phyloP scores from a whole-genome alignment of 2,329 filamentous ascomycete species.

The Fusarium papillatum region DNA sequence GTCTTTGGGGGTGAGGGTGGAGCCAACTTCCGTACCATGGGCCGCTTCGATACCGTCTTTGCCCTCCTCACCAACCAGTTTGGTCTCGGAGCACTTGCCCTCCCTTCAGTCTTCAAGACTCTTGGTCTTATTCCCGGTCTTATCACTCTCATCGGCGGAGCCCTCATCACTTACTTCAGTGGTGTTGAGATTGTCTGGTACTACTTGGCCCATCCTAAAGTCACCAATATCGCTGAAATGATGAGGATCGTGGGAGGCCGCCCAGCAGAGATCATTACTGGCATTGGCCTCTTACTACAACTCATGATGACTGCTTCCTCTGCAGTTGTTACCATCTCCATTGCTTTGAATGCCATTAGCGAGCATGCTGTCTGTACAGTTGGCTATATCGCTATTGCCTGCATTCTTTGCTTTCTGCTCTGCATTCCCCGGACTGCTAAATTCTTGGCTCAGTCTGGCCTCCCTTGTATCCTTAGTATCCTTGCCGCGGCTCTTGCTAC shows the following conservation, averaged over 20 bases:
- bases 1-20: conserved; percentile 15
- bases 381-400: conserved; percentile 71
- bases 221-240: conserved; percentile 27
- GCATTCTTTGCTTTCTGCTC: conserved; percentile 69
- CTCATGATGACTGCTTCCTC: conserved; percentile 52
- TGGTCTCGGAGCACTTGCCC: conserved; percentile 23
- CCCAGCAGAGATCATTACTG: conserved; percentile 19
- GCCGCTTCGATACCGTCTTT: conserved; percentile 24
- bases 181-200: conserved; percentile 21
- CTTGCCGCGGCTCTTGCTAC: conserved; percentile 35
- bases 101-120: conserved; percentile 21
- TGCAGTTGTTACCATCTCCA: conserved; percentile 73
- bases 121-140: conserved; percentile 26
- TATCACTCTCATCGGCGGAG: conserved; percentile 15
- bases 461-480: conserved; percentile 37
- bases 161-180: conserved; percentile 21
- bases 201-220: conserved; percentile 18
- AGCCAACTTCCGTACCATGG: conserved; percentile 24
- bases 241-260: conserved; percentile 26
- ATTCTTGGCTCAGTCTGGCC: conserved; percentile 30
- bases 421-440: conserved; percentile 75
- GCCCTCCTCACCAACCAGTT: conserved; percentile 28
- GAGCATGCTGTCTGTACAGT: conserved; percentile 72
- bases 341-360: conserved; percentile 77
- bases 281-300: conserved; percentile 18